Evolutionary conservation across 805 yeast genomes (phyloP).

Genomic region (Myxozyma neglecta): DNA sequence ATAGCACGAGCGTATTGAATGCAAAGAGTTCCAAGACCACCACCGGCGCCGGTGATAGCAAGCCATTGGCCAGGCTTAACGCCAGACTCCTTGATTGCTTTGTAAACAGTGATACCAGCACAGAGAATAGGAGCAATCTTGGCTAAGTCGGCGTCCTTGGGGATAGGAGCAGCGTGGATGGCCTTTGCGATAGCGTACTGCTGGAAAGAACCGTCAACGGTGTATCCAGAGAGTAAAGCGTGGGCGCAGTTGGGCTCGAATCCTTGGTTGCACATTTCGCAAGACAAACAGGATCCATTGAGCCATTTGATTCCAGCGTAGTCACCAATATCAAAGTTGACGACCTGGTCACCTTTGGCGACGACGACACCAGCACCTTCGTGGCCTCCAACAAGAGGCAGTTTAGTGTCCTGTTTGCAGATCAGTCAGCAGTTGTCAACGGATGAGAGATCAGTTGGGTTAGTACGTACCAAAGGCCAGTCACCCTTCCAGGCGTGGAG

Average conservation of each 20-base stretch:
- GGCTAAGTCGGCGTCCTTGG: slow-evolving; percentile 72
- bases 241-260: slow-evolving; percentile 69
- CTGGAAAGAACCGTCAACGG: slow-evolving; percentile 89
- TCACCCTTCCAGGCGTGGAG: slow-evolving; percentile 94
- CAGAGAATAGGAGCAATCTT: slow-evolving; percentile 78
- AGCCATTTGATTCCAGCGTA: slow-evolving; percentile 83
- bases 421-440: not conserved
- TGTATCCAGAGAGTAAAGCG: slow-evolving; percentile 79
- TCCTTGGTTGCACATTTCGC: slow-evolving; percentile 69
- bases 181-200: slow-evolving; percentile 89
- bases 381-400: slow-evolving; percentile 84
- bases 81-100: slow-evolving; percentile 79
- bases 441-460: not conserved
- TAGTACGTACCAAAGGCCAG: slow-evolving; percentile 64
- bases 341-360: slow-evolving; percentile 68
- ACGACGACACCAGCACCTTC: slow-evolving; percentile 89
- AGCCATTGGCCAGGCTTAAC: slow-evolving; percentile 72
- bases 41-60: slow-evolving; percentile 76
- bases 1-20: slow-evolving; percentile 74
- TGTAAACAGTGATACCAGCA: slow-evolving; percentile 90
- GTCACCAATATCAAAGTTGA: slow-evolving; percentile 74
- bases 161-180: slow-evolving; percentile 78
- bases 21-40: slow-evolving; percentile 75
- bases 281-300: slow-evolving; percentile 71
- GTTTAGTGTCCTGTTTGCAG: slow-evolving; percentile 47